These are phyloP conservation scores for Blastomyces parvus DNA, from an alignment of 2,329 filamentous ascomycete genomes.

Conservation along the genomic window DNA sequence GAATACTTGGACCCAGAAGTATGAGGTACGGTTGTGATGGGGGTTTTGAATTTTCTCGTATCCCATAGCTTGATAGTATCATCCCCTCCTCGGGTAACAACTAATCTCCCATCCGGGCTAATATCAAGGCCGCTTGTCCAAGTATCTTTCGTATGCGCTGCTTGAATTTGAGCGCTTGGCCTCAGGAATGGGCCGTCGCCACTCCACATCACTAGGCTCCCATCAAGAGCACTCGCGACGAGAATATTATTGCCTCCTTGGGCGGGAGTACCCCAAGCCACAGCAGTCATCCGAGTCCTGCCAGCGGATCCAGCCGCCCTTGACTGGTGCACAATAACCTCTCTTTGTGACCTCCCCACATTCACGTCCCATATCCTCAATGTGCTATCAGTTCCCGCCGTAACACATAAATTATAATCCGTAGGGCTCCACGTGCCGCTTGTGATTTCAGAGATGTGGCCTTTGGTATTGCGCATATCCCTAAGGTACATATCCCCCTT, in stretches of 20 bases:
- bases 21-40: conserved; percentile 70
- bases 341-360: conserved; percentile 77
- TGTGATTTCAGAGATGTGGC: conserved; percentile 85
- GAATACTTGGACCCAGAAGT: conserved; percentile 75
- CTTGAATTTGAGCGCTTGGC: conserved; percentile 70
- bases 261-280: conserved; percentile 69
- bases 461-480: conserved; percentile 96
- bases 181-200: conserved; percentile 78
- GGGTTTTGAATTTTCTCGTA: conserved; percentile 85
- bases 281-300: conserved; percentile 84
- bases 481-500: conserved; percentile 98
- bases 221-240: conserved; percentile 75
- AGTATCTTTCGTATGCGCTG: conserved; percentile 71
- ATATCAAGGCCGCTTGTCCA: conserved; percentile 92
- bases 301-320: conserved; percentile 79
- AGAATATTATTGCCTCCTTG: conserved; percentile 73
- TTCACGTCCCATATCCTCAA: conserved; percentile 96
- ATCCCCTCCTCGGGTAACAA: conserved; percentile 85
- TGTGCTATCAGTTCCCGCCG: conserved; percentile 89
- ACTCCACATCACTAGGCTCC: conserved; percentile 82
- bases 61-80: conserved; percentile 95
- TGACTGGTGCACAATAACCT: conserved; percentile 93
- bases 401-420: conserved; percentile 75
- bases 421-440: conserved; percentile 85
- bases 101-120: conserved; percentile 78